Percentiles rank a stretch among this genome's conserved stretches.
phyloP scores from a whole-genome alignment of 2,329 filamentous ascomycete species.

The Aspergillus glaucus region DNA sequence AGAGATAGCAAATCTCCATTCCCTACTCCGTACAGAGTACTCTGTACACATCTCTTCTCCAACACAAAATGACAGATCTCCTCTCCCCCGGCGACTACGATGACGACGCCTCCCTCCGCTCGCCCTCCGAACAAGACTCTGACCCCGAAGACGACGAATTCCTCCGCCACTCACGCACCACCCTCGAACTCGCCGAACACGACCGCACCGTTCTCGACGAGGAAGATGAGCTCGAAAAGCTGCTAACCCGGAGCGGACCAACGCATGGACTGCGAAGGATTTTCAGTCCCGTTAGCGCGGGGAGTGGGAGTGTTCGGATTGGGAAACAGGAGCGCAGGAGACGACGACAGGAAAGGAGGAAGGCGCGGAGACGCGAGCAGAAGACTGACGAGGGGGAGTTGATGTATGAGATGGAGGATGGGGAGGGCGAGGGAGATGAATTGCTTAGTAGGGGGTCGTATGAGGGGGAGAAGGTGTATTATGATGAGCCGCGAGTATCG shows the following conservation, averaged over 20 bases:
- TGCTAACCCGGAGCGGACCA: conserved; percentile 37
- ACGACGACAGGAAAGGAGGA: conserved; percentile 43
- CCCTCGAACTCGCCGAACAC: conserved; percentile 62
- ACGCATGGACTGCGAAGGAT: conserved; percentile 33
- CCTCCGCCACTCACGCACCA: conserved; percentile 59
- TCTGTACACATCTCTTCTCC: too few species aligned
- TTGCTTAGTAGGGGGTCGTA: conserved; percentile 2
- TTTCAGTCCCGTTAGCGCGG: conserved; percentile 33
- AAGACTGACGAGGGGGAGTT: conserved; percentile 63
- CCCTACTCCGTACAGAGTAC: too few species aligned
- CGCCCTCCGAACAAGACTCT: conserved; percentile 60
- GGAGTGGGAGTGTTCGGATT: conserved; percentile 43
- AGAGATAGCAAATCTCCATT: too few species aligned
- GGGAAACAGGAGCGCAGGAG: conserved; percentile 40
- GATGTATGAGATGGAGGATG: conserved; percentile 89
- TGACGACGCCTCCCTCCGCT: conserved; percentile 63
- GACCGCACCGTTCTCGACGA: conserved; percentile 67
- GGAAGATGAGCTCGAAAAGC: conserved; percentile 57
- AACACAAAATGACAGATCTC: conserved; percentile 26
- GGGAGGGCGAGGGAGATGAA: conserved; percentile 70
- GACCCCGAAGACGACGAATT: conserved; percentile 71
- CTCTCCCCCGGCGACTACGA: conserved; percentile 62
- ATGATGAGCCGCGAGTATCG: conserved; percentile 16
- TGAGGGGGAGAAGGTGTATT: conserved; percentile 11
- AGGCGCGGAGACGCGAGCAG: conserved; percentile 48